Base-by-base conservation (phyloP, 495 filamentous ascomycete genomes). In the Penicillium macrosclerotiorum region DNA sequence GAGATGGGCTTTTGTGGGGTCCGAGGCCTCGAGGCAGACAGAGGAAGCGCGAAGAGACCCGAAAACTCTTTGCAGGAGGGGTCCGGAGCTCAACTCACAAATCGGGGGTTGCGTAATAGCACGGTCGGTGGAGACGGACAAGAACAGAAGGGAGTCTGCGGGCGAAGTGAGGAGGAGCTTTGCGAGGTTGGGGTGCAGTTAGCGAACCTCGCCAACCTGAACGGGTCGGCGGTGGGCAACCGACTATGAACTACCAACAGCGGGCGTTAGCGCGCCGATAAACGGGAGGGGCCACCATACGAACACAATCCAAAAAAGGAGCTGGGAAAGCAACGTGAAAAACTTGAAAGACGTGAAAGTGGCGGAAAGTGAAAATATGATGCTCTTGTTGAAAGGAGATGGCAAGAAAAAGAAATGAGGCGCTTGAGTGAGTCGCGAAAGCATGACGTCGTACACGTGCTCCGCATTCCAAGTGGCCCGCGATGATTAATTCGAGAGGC, bases 391-490 rank as follows among this genome's bases (percentile, higher is more conserved):
- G n/a, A n/a, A n/a, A n/a, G 13, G 18, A 30, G 31, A 11, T 8
- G 38, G 26, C 22, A 23, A 18, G 27, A 23, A 13, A 27, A 22
- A 41, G 44, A 35, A 32, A 24, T 18, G 25, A 14, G 20, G 22
- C 20, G 9, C 24, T 44, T 24, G n/a, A 26, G 23, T 45, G 40
- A 46, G 37, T 12, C 23, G 37, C 42, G 24, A n/a, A 38, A 36
- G 29, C 18, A 62, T 66, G 64, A 64, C 61, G 63, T 62, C 55
- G 53, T 49, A 55, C 59, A 66, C 60, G 56, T 60, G 56, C 49
- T 49, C 49, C 42, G 38, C 42, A 26, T 26, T 45, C 42, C 42
- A 37, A 12, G 8, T 37, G 42, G 22, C 42, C 36, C 29, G 24
- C 8, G 39, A 20, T 42, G 40, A 32, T 42, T 29, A 55, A 49